Evolutionary conservation across 139 green algal genomes (phyloP).

Genomic region (Closterium sp.): DNA sequence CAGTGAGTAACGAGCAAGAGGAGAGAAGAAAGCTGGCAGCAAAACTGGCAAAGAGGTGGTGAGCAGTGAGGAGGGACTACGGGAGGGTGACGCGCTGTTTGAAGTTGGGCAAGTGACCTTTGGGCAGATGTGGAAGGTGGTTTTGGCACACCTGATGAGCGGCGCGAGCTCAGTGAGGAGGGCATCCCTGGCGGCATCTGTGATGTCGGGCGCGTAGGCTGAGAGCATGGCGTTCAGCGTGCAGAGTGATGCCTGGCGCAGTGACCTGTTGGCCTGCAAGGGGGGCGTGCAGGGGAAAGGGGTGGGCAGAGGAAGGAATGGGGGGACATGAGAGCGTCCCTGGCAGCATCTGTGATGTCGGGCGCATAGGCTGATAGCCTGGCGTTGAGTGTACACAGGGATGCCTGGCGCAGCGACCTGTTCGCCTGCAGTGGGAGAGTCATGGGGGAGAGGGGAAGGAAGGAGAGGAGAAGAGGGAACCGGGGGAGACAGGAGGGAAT

Average conservation of each 20-base stretch:
- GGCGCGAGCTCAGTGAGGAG: constrained; percentile 51
- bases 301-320: background rate
- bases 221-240: constrained; percentile 51
- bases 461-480: background rate
- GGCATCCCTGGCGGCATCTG: constrained; percentile 22
- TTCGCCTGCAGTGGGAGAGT: constrained; percentile 59
- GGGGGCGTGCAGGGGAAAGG: too few species aligned
- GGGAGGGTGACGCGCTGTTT: too few species aligned
- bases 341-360: constrained; percentile 20
- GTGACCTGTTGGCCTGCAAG: constrained; percentile 69
- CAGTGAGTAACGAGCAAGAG: too few species aligned
- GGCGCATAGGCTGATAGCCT: constrained; percentile 34
- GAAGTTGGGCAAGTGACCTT: too few species aligned
- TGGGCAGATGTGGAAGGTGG: too few species aligned
- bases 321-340: constrained; percentile 24
- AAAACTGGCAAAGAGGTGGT: too few species aligned
- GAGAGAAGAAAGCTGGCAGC: too few species aligned
- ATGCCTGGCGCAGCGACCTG: constrained; percentile 73
- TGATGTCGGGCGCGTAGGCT: constrained; percentile 18
- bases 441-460: background rate
- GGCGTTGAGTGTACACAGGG: constrained; percentile 62
- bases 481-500: background rate
- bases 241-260: constrained; percentile 76
- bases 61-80: too few species aligned
- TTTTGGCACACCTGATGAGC: constrained; percentile 36